Base-by-base conservation (phyloP, 441 rosid genomes). In the Eruca vesicaria region DNA sequence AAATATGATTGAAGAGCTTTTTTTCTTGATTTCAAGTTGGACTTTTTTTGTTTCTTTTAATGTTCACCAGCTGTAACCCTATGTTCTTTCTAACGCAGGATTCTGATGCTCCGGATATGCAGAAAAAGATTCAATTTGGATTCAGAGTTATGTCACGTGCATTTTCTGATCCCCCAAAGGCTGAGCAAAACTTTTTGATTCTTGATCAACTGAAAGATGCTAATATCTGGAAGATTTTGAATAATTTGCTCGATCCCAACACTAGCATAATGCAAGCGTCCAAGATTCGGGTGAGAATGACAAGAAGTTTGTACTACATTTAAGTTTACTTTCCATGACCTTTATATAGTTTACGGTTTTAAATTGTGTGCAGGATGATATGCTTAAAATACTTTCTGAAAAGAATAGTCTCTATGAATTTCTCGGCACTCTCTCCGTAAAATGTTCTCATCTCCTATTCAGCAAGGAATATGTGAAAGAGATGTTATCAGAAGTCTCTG, bases 191-290 rank as follows among this genome's bases (percentile, higher is more conserved):
- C 78, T 97, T 93, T 83, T 97, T 84, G 80, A 74, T 86, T 79
- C 96, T 97, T 80, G 98, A 97, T 83, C 98, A 94, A 78, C 81
- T 97, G 84, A 93, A 94, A 85, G 99, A 94, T 86, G 80, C 86
- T 77, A 94, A 91, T 79, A 83, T 94, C 71, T 94, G 99, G 99
- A 94, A 89, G 86, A 91, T 93, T 69, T 80, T 97, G 78, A 73
- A 80, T 19, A 81, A 71, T 83, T 80, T 97, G 53, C 88, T 94
- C 31, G 98, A 93, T 89, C 88, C 95, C 72, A 85, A 86, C 73
- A 84, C 91, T 66, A 80, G 90, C 86, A 87, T 89, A 72, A 78
- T 70, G 55, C 92, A 89, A 76, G 89, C 94, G 63, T 85, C 77
- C 73, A 77, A 56, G 78, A 63, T 79, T 79, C 94, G 92, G 98